A percentile compares a stretch with the other conserved stretches of the same genome.
Conservation (phyloP, 2,329 filamentous ascomycete species). For the Pseudocercospora fuligena region DNA sequence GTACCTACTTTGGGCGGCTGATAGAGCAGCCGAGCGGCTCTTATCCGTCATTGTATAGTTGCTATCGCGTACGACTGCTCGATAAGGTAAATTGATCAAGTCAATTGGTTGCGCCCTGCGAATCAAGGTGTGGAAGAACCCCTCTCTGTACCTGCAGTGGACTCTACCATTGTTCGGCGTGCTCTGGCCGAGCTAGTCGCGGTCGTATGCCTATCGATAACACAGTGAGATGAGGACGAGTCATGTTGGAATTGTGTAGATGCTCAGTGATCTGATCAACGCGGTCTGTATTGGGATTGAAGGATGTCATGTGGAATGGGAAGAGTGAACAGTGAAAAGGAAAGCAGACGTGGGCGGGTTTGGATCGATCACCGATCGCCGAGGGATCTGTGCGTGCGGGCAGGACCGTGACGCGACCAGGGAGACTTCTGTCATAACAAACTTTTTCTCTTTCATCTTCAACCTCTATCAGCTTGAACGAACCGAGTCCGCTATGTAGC, state of each 20-base stretch:
- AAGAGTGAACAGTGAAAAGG: background rate
- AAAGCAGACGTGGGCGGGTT: too few species aligned
- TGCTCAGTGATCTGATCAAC: background rate
- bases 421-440: too few species aligned
- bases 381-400: too few species aligned
- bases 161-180: background rate
- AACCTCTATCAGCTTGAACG: too few species aligned
- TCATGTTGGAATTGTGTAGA: too few species aligned
- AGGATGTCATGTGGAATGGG: background rate
- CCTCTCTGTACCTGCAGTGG: conserved; percentile 5
- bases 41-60: background rate
- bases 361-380: too few species aligned
- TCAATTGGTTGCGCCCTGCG: background rate
- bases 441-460: too few species aligned
- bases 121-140: background rate
- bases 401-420: too few species aligned
- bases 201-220: background rate
- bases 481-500: background rate
- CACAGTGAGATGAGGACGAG: background rate
- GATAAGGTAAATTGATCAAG: background rate
- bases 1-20: too few species aligned
- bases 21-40: too few species aligned
- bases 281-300: background rate
- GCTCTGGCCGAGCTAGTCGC: background rate
- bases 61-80: background rate